Conservation (phyloP, 805 yeast species). For the Yamadazyma ubonensis region DNA sequence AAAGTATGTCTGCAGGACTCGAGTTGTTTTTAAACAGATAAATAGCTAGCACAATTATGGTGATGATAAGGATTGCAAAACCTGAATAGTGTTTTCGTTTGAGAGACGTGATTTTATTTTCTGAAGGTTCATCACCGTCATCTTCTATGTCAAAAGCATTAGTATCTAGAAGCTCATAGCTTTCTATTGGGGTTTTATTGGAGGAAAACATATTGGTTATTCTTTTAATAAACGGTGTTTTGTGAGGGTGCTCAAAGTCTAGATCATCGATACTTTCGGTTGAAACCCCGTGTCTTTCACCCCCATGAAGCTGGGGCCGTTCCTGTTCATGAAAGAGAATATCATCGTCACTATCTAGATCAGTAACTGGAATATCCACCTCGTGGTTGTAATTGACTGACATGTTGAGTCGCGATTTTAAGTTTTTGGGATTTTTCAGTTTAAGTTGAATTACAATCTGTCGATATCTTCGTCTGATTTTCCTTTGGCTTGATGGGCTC, state of each 20-base stretch:
- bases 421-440: not conserved
- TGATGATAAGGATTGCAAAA: not conserved
- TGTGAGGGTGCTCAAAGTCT: slow-evolving; percentile 9
- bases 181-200: slow-evolving; percentile 11
- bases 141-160: slow-evolving; percentile 2
- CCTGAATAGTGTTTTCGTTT: slow-evolving; percentile 2
- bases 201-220: slow-evolving; percentile 2
- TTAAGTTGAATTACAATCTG: not conserved
- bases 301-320: no score
- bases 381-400: slow-evolving; percentile 27
- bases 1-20: not conserved
- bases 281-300: not conserved
- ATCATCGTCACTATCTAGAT: slow-evolving; percentile 47
- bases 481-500: slow-evolving; percentile 22
- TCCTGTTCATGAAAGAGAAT: slow-evolving; percentile 22
- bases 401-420: slow-evolving; percentile 8
- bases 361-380: slow-evolving; percentile 56
- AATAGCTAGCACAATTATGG: not conserved
- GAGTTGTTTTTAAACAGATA: not conserved
- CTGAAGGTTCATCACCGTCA: not conserved
- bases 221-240: slow-evolving; percentile 5
- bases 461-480: slow-evolving; percentile 3
- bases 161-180: slow-evolving; percentile 14
- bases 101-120: not conserved
- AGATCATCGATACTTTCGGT: slow-evolving; percentile 9